phyloP scores from a whole-genome alignment of 2,329 filamentous ascomycete genomes.

The Aspergillus floridensis region DNA sequence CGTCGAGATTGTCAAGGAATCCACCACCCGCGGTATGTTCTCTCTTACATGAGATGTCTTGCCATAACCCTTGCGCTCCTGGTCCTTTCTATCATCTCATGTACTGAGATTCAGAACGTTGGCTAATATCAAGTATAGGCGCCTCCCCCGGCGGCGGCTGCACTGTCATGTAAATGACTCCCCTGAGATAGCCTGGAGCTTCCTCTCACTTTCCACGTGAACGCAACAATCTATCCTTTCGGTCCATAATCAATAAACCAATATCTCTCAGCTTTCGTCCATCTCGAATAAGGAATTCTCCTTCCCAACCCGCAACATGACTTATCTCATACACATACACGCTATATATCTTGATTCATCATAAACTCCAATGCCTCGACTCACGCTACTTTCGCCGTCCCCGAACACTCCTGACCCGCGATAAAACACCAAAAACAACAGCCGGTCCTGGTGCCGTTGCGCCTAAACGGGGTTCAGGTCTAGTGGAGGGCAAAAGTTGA shows the following conservation, averaged over 20 bases:
- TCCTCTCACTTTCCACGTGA: neutral
- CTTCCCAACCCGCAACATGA: neutral
- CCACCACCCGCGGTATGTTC: conserved; percentile 25
- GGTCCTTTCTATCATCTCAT: neutral
- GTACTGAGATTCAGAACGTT: neutral
- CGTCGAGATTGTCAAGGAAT: conserved; percentile 17
- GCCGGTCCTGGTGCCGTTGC: neutral
- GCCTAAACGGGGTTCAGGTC: neutral
- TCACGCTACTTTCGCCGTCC: neutral
- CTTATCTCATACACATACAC: neutral
- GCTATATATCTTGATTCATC: neutral
- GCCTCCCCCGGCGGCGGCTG: conserved; percentile 31
- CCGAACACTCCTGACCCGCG: neutral
- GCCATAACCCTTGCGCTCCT: neutral
- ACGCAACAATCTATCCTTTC: neutral
- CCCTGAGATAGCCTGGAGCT: neutral
- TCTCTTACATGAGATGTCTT: neutral
- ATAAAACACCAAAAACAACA: neutral
- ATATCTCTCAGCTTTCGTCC: neutral
- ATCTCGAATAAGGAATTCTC: neutral
- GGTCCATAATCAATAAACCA: neutral
- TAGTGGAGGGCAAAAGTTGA: neutral
- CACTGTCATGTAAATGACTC: conserved; percentile 28
- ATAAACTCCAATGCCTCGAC: neutral
- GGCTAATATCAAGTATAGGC: conserved; percentile 10